A percentile compares a stretch with the other conserved stretches of the same genome.
Conservation (phyloP, 257 asterid genomes). For the Solanum peruvianum region DNA sequence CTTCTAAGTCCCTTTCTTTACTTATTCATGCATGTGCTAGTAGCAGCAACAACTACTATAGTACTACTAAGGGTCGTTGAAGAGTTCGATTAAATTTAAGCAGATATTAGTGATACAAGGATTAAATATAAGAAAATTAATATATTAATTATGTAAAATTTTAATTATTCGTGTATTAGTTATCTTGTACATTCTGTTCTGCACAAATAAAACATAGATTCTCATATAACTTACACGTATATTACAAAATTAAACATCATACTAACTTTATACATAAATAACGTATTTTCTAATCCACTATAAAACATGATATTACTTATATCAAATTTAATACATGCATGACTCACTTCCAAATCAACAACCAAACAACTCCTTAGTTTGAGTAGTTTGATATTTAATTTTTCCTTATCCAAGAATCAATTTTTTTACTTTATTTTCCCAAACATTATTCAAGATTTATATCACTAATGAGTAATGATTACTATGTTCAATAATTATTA, state of each 20-base stretch:
- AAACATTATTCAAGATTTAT: neutral
- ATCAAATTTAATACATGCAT: no score
- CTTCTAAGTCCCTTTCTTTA: neutral
- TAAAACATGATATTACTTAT: no score
- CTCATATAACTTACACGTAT: no score
- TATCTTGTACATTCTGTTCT: rapidly evolving
- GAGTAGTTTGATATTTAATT: neutral
- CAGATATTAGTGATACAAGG: no score
- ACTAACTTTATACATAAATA: no score
- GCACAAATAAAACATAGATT: neutral
- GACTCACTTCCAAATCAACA: neutral
- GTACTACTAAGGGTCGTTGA: neutral
- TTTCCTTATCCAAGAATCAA: neutral
- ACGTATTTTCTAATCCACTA: no score
- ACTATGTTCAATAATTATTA: neutral
- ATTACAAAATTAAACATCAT: no score
- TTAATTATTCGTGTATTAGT: no score
- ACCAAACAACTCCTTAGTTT: neutral
- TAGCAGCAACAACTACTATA: neutral
- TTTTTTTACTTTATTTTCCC: neutral
- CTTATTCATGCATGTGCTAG: neutral
- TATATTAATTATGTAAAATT: neutral
- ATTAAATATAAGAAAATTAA: neutral
- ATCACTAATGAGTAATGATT: no score
- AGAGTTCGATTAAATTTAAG: neutral